Conservation (phyloP, 305 asterid species). For the Solanum chacoense region DNA sequence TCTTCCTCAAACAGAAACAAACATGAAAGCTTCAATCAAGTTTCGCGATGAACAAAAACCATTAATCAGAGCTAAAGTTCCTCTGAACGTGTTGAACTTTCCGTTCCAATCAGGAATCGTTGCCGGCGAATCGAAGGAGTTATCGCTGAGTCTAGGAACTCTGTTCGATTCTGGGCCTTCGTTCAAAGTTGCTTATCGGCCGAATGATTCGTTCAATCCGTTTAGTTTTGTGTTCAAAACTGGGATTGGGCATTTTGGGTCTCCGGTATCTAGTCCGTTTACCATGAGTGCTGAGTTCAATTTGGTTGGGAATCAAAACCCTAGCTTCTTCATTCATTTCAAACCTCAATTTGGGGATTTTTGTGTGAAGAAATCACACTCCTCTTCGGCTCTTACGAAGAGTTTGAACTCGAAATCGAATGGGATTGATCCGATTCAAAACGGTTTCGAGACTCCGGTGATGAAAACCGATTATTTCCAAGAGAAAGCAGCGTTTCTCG, state of each 20-base stretch:
- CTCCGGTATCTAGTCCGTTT: constrained; percentile 65
- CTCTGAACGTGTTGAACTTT: constrained; percentile 26
- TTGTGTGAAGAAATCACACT: constrained; percentile 46
- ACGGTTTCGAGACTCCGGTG: constrained; percentile 6
- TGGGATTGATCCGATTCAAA: constrained; percentile 16
- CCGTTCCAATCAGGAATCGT: constrained; percentile 75
- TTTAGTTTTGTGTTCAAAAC: constrained; percentile 67
- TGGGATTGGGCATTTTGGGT: constrained; percentile 80
- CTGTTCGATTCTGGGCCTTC: constrained; percentile 67
- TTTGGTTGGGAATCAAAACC: constrained; percentile 49
- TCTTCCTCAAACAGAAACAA: not conserved
- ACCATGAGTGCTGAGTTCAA: constrained; percentile 90
- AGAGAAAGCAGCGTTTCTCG: constrained; percentile 14
- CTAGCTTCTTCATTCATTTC: constrained; percentile 74
- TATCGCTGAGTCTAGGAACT: constrained; percentile 54
- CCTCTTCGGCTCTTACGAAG: constrained; percentile 36
- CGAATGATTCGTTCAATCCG: constrained; percentile 65
- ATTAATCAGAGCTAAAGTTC: constrained; percentile 34
- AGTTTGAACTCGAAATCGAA: constrained; percentile 13
- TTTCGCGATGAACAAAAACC: constrained; percentile 37
- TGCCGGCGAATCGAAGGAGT: constrained; percentile 78
- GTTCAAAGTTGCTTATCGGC: constrained; percentile 62
- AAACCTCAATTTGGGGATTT: constrained; percentile 82
- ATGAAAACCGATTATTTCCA: constrained; percentile 26
- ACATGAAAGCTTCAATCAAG: constrained; percentile 53